A percentile compares a stretch with the other conserved stretches of the same genome.
Evolutionary conservation across 2,329 filamentous ascomycete genomes (phyloP).

Genomic region (Stemphylium vesicarium): DNA sequence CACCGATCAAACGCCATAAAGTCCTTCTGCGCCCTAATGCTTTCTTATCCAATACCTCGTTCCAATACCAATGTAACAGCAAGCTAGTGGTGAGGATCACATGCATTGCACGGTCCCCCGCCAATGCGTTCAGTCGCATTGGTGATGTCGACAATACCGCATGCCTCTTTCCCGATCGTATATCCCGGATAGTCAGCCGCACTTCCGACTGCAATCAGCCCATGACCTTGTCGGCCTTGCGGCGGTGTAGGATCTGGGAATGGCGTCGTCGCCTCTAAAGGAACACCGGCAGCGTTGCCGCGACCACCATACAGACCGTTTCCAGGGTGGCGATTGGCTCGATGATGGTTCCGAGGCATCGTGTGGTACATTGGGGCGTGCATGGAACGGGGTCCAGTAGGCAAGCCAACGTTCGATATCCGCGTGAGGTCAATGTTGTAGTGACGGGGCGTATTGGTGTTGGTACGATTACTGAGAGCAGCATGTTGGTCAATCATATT

Average conservation of each 20-base stretch:
- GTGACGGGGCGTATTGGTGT: slow-evolving; percentile 2
- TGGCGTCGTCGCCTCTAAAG: slow-evolving; percentile 38
- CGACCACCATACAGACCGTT: slow-evolving; percentile 33
- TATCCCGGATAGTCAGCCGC: not conserved
- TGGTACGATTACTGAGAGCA: slow-evolving; percentile 6
- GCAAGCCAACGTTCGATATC: slow-evolving; percentile 19
- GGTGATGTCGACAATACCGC: slow-evolving; percentile 8
- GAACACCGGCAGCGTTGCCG: slow-evolving; percentile 28
- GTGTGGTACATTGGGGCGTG: slow-evolving; percentile 1
- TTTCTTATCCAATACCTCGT: not conserved
- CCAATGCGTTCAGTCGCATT: slow-evolving; percentile 5
- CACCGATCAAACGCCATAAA: not conserved
- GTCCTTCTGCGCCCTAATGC: not conserved
- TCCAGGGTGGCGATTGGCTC: slow-evolving; percentile 9
- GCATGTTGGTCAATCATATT: slow-evolving; percentile 20
- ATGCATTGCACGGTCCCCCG: slow-evolving; percentile 9
- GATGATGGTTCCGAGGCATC: slow-evolving; percentile 2
- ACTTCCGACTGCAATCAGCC: not conserved
- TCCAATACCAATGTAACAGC: not conserved
- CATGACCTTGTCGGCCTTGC: slow-evolving; percentile 18
- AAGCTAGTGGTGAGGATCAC: slow-evolving; percentile 6
- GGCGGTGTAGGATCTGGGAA: slow-evolving; percentile 42
- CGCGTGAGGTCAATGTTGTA: slow-evolving; percentile 16
- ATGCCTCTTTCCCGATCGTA: slow-evolving; percentile 7
- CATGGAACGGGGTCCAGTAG: slow-evolving; percentile 1